These are phyloP conservation scores for Lagenidium giganteum DNA, from an alignment of 352 stramenopile genomes.

Conservation along the genomic window DNA sequence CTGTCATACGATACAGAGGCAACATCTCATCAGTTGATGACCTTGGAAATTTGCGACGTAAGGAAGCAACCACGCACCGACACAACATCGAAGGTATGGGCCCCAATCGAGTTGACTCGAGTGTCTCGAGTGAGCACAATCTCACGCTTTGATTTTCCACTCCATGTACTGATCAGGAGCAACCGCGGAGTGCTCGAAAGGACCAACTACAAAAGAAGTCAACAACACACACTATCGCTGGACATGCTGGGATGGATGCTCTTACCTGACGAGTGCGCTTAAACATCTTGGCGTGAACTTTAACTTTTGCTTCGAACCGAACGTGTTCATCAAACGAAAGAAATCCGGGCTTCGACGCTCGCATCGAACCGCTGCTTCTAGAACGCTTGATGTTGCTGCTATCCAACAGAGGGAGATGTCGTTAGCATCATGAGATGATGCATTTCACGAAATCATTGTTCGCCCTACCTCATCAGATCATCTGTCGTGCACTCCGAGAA, in stretches of 20 bases:
- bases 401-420: too few relatives aligned
- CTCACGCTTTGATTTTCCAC: slow-evolving; percentile 46
- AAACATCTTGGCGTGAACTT: slow-evolving; percentile 61
- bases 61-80: too few relatives aligned
- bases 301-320: slow-evolving; percentile 49
- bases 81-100: slow-evolving; percentile 60
- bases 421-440: too few relatives aligned
- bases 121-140: slow-evolving; percentile 37
- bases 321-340: slow-evolving; percentile 49
- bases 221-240: too few relatives aligned
- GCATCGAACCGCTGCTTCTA: slow-evolving; percentile 39
- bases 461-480: slow-evolving; percentile 41
- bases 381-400: too few relatives aligned
- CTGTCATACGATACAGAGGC: too few relatives aligned
- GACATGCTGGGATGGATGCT: not conserved
- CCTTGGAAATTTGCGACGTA: too few relatives aligned
- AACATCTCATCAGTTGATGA: too few relatives aligned
- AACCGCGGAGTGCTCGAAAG: slow-evolving; percentile 50
- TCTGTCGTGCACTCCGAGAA: slow-evolving; percentile 56
- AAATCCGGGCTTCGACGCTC: slow-evolving; percentile 30
- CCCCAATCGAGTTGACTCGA: slow-evolving; percentile 51
- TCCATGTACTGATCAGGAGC: slow-evolving; percentile 45
- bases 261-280: slow-evolving; percentile 55
- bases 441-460: too few relatives aligned
- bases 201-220: too few relatives aligned